These are phyloP conservation scores for Apophysomyces variabilis DNA, from an alignment of 371 early-diverging fungal species.

Conservation along the genomic window DNA sequence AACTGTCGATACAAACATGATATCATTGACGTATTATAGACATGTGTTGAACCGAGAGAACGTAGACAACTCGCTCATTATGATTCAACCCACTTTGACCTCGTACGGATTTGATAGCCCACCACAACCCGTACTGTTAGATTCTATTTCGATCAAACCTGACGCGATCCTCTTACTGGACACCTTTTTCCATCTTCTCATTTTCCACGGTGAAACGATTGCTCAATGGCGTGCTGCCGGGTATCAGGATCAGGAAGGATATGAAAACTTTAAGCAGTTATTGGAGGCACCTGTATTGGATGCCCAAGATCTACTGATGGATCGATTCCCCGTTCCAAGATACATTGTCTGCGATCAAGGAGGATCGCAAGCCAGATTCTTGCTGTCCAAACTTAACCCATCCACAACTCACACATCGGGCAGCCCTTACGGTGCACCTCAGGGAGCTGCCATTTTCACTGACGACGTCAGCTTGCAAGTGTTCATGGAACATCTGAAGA, in stretches of 20 bases:
- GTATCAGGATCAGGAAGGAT: conserved; percentile 55
- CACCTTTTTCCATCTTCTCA: conserved; percentile 75
- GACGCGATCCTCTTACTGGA: conserved; percentile 97
- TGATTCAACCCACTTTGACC: conserved; percentile 99
- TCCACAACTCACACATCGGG: conserved; percentile 92
- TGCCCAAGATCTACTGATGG: conserved; percentile 90
- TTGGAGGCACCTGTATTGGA: conserved; percentile 90
- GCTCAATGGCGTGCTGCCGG: conserved; percentile 74
- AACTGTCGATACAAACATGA: background rate
- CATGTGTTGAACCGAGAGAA: conserved; percentile 95
- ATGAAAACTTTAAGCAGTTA: conserved; percentile 88
- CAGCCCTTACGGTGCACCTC: conserved; percentile 66
- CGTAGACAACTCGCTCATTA: conserved; percentile 94
- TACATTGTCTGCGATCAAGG: conserved; percentile 98
- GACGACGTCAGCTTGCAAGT: conserved; percentile 98
- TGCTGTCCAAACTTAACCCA: conserved; percentile 98
- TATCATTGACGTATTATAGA: conserved; percentile 41
- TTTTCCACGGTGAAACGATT: conserved; percentile 56
- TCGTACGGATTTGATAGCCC: conserved; percentile 91
- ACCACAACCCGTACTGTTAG: conserved; percentile 95
- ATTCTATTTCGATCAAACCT: conserved; percentile 96
- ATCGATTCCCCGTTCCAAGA: conserved; percentile 98
- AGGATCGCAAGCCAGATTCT: conserved; percentile 99
- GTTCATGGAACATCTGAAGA: conserved; percentile 96
- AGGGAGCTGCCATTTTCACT: conserved; percentile 91